Evolutionary conservation across 1,284 basidiomycete species (phyloP).

Genomic region (Cryptococcus sp.): DNA sequence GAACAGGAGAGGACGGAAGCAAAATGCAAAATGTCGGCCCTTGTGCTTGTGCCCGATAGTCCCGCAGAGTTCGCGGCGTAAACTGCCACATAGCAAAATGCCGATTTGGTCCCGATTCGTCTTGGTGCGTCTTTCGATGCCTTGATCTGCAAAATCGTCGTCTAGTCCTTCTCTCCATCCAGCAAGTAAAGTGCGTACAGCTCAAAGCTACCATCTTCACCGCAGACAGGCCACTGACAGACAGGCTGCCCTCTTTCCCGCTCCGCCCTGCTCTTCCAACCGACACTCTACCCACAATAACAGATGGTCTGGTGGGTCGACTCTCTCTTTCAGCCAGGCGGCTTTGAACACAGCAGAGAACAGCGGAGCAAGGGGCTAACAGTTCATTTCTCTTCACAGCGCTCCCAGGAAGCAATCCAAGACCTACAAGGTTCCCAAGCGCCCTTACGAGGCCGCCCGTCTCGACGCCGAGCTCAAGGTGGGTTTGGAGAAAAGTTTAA

Average conservation of each 20-base stretch:
- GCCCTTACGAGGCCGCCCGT: constrained; percentile 95
- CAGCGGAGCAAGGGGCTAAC: no score
- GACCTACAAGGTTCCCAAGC: constrained; percentile 97
- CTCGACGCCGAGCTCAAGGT: constrained; percentile 99
- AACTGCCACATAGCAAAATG: neutral
- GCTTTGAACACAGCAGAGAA: no score
- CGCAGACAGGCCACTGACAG: neutral
- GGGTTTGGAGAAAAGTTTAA: constrained; percentile 23
- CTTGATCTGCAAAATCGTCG: neutral
- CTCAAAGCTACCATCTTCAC: neutral
- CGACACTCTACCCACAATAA: neutral
- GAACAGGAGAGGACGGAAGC: constrained; percentile 11
- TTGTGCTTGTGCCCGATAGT: constrained; percentile 16
- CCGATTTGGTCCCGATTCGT: neutral
- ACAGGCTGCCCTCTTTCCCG: neutral
- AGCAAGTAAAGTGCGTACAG: constrained; percentile 21
- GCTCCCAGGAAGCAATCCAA: constrained; percentile 51
- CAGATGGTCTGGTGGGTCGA: constrained; percentile 20
- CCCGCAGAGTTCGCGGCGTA: constrained; percentile 10
- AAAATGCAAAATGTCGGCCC: neutral
- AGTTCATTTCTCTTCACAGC: constrained; percentile 7
- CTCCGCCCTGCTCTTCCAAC: constrained; percentile 1
- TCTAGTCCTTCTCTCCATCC: constrained; percentile 14
- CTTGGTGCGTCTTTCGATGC: neutral
- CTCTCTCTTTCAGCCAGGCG: neutral